Conservation (phyloP, 208 protist genomes). For the Wallacemonas sp. region DNA sequence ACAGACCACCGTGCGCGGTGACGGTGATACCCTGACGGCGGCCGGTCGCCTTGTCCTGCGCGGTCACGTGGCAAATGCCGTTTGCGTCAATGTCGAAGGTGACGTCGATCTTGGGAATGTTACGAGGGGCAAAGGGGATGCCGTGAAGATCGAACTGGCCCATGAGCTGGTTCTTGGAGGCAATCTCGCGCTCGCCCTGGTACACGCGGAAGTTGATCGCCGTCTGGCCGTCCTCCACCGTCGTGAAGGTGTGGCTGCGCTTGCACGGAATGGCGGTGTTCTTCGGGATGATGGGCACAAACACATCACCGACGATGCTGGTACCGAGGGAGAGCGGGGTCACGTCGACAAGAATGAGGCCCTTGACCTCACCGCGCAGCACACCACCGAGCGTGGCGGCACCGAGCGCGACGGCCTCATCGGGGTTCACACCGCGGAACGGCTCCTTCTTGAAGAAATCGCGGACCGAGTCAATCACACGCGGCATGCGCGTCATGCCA, state of each 20-base stretch:
- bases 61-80: constrained; percentile 98
- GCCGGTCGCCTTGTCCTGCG: constrained; percentile 97
- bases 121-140: constrained; percentile 92
- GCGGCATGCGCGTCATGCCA: constrained; percentile 97
- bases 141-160: constrained; percentile 94
- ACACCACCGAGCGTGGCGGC: constrained; percentile 98
- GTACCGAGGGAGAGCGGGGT: constrained; percentile 99
- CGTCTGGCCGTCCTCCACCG: constrained; percentile 83
- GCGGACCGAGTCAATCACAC: constrained; percentile 83
- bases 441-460: constrained; percentile 95
- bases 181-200: constrained; percentile 95
- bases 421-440: constrained; percentile 98
- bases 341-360: constrained; percentile 98
- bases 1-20: constrained; percentile 75
- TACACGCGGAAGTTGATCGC: constrained; percentile 93
- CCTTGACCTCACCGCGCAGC: constrained; percentile 90
- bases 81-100: constrained; percentile 99
- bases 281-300: constrained; percentile 97
- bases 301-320: constrained; percentile 97
- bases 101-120: constrained; percentile 96
- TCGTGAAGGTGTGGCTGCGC: constrained; percentile 95
- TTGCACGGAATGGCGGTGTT: constrained; percentile 99
- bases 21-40: constrained; percentile 97
- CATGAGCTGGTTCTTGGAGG: constrained; percentile 94
- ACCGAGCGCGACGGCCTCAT: constrained; percentile 99